Percentiles rank a stretch among this genome's conserved stretches.
Evolutionary conservation across 768 basidiomycete species (phyloP).

Genomic region (Suillus luteus): DNA sequence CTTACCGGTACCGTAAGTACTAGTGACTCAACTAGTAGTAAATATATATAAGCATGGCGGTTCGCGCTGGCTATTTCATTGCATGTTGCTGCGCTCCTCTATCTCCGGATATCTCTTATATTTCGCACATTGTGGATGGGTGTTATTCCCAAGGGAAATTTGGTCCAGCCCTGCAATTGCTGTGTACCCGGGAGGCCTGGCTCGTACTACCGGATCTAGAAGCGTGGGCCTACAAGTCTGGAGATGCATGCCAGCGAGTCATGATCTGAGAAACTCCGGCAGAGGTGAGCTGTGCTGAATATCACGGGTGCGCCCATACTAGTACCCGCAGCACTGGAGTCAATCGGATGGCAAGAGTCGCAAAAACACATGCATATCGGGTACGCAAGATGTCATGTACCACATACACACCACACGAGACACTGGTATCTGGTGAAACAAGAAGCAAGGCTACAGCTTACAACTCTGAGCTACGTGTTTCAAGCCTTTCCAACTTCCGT

Average conservation of each 20-base stretch:
- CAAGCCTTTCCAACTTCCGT: neutral
- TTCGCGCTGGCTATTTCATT: too few relatives aligned
- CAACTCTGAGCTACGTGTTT: neutral
- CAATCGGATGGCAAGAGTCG: neutral
- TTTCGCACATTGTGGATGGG: neutral
- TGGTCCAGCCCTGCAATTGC: neutral
- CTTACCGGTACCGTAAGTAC: neutral
- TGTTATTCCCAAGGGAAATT: neutral
- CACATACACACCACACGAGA: neutral
- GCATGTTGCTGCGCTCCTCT: too few relatives aligned
- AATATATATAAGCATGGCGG: too few relatives aligned
- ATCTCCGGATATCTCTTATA: neutral
- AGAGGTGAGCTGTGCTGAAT: neutral
- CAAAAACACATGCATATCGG: neutral
- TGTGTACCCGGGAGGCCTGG: neutral
- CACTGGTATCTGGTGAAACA: neutral
- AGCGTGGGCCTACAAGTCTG: neutral
- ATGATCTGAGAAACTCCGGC: neutral
- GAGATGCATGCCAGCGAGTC: neutral
- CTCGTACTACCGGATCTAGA: neutral
- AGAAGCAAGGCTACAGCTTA: neutral
- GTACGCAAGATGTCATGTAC: neutral
- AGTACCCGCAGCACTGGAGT: neutral
- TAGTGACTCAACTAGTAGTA: slow-evolving; percentile 36
- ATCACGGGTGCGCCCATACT: neutral